Base-by-base conservation (phyloP, 352 stramenopile genomes). In the Achlya hypogyna region DNA sequence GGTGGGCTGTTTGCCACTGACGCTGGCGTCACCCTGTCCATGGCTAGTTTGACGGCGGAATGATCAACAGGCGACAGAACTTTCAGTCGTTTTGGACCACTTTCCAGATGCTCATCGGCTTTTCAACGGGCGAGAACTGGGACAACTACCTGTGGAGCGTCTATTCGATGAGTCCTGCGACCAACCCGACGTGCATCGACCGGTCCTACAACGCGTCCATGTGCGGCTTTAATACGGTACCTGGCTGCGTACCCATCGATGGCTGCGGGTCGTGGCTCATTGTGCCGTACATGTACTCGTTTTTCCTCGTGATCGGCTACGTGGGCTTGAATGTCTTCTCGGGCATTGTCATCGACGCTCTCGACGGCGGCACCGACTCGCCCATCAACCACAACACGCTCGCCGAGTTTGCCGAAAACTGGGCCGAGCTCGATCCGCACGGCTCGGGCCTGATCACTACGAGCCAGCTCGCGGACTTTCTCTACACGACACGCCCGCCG, bases 271-370 rank as follows among this genome's bases (percentile, higher is more conserved):
- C 74, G 54, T 69, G 72, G 14, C 62, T 83, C 35, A 75, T 84
- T 12, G 89, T 77, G 58, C 52, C 66, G 0, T 95, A 91, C 71
- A 92, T 82, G 28, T 93, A 92, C 70, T 78, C 76, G 5, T 98
- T 98, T 67, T 97, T 86, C 12, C 63, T 98, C 56, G 77, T 97
- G 20, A 78, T 98, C 38, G 96, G 82, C 16, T 98, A 94, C 63
- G 79, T 98, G 16, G 89, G 97, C 75, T 78, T 98, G 25, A 98
- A 98, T 63, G 73, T 98, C 51, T 97, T 96, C 51, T 96, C 98
- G 32, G 92, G 88, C 32, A 86, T 98, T 29, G 96, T 98, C 56
- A 81, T 98, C 9, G 89, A 98, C 51, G 86, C 79, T 18, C 72
- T 79, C 38, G 90, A 79, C 29, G 75, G 66, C 38, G 69, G 62